Conservation (phyloP, 805 yeast species). For the Kregervanrija fluxuum region DNA sequence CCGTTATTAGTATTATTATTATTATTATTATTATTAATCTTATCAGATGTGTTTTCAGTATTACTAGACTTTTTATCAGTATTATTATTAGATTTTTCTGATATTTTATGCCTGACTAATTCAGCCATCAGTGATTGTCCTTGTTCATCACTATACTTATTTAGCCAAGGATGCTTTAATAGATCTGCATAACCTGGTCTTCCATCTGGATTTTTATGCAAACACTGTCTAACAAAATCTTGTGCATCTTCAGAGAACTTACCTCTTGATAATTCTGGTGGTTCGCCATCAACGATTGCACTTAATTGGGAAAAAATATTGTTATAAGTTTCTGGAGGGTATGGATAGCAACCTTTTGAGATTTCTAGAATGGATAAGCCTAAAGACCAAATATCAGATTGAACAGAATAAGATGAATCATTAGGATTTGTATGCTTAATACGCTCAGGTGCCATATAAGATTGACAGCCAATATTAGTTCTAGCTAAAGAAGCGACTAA, state of each 20-base stretch:
- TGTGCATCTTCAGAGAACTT: slow-evolving; percentile 70
- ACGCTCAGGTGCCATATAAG: slow-evolving; percentile 98
- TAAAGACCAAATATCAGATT: slow-evolving; percentile 92
- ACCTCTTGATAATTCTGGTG: slow-evolving; percentile 66
- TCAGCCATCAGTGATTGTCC: slow-evolving; percentile 22
- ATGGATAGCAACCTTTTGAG: slow-evolving; percentile 91
- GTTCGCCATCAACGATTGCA: slow-evolving; percentile 95
- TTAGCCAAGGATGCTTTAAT: slow-evolving; percentile 79
- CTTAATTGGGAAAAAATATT: slow-evolving; percentile 88
- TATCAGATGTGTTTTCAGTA: no score
- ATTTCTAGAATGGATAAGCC: slow-evolving; percentile 84
- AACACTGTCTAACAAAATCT: slow-evolving; percentile 68
- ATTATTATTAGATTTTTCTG: not conserved
- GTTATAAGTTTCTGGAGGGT: slow-evolving; percentile 87
- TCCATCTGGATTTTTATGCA: slow-evolving; percentile 70
- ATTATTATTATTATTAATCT: no score
- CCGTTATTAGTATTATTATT: no score
- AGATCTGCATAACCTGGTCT: slow-evolving; percentile 78
- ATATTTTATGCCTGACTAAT: slow-evolving; percentile 23
- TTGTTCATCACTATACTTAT: slow-evolving; percentile 35
- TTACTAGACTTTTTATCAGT: no score
- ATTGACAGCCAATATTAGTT: slow-evolving; percentile 95
- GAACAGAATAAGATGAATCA: slow-evolving; percentile 80
- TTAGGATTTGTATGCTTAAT: slow-evolving; percentile 70
- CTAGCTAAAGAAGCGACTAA: slow-evolving; percentile 90